These are phyloP conservation scores for Colletotrichum gigasporum DNA, from an alignment of 2,329 filamentous ascomycete species.

Conservation along the genomic window DNA sequence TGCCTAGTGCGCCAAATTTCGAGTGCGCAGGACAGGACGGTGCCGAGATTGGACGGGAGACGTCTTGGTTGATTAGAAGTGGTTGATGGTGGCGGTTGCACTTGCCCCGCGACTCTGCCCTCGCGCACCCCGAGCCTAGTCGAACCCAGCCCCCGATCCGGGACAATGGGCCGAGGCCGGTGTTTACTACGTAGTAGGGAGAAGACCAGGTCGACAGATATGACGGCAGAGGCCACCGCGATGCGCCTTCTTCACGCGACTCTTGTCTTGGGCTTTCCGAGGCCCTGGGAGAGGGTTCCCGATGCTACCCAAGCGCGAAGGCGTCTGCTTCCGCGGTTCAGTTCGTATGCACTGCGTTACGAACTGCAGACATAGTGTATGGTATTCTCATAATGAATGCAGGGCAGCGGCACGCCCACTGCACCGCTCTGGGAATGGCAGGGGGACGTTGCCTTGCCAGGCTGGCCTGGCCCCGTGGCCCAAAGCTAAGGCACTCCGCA, in stretches of 20 bases:
- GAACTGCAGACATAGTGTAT: conserved; percentile 12
- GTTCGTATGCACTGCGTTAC: neutral
- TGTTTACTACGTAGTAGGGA: neutral
- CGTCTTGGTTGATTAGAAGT: neutral
- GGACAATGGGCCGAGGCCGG: neutral
- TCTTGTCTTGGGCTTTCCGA: neutral
- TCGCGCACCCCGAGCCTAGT: neutral
- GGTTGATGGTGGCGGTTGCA: neutral
- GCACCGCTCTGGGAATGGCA: conserved; percentile 1
- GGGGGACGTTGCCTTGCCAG: conserved; percentile 27
- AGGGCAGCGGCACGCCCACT: conserved; percentile 12
- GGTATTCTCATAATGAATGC: neutral
- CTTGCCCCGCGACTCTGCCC: neutral
- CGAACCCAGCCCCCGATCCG: too few species aligned
- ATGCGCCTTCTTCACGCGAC: neutral
- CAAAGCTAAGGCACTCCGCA: conserved; percentile 17
- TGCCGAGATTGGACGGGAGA: neutral
- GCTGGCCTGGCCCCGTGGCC: conserved; percentile 11
- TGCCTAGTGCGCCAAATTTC: neutral
- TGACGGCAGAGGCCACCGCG: neutral
- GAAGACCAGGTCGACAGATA: neutral
- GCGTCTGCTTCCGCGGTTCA: neutral
- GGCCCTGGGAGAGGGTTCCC: neutral
- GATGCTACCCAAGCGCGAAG: neutral
- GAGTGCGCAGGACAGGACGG: neutral